Base-by-base conservation (phyloP, 1,284 basidiomycete genomes). In the Melampsora americana region DNA sequence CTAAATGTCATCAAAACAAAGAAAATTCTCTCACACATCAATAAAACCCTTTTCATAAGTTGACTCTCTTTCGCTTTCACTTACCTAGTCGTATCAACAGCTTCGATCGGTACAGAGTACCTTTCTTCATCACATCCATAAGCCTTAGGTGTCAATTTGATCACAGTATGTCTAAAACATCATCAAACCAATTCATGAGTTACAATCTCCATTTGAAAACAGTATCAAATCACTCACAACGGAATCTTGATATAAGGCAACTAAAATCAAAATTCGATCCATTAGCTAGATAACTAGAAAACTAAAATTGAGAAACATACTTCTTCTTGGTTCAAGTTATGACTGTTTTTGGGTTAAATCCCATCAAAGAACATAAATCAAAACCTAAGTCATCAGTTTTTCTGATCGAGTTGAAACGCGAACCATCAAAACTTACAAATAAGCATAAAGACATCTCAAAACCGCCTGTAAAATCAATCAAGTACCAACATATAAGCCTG, bases 41-140 rank as follows among this genome's bases (percentile, higher is more conserved):
- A 44, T 42, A 0, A 35, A 50, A 32, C 2, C 35, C 16, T 42
- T 9, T 23, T 5, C 56, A 18, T 66, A 26, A 48, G n/a, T n/a
- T n/a, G n/a, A n/a, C n/a, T n/a, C n/a, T n/a, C n/a, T n/a, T n/a
- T n/a, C n/a, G n/a, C n/a, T n/a, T 23, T 44, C 16, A 42, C 46
- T 32, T 26, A 75, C 73, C 73, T 67, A 2, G 73, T 75, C 23
- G 73, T 75, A 64, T 75, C 73, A 16, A 75, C 73, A n/a, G 73
- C 73, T 35, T 68, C 42, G 39, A 75, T 75, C 56, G 73, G 73
- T 48, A 75, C 46, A n/a, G 66, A 61, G 26, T 67, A 75, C 86
- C 96, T 87, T 83, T 95, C 94, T 83, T 99, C 96, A 83, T 97
- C 93, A 85, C 95, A 99, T 26, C 96, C 96, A 82, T 99, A 99